These are phyloP conservation scores for Paracoccidioides brasiliensis DNA, from an alignment of 2,329 filamentous ascomycete species.

Conservation along the genomic window DNA sequence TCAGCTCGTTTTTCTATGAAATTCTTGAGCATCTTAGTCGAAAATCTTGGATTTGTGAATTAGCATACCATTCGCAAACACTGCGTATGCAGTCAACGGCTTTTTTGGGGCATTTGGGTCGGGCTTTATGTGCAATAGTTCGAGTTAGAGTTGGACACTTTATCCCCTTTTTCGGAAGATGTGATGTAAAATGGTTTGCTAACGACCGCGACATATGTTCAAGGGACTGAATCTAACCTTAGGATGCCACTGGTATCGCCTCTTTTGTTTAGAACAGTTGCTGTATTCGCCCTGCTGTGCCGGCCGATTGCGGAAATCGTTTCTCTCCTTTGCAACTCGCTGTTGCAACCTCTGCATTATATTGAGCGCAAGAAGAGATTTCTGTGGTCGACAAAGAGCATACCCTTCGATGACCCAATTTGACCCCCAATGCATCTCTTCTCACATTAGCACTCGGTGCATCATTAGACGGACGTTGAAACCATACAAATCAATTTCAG, in stretches of 20 bases:
- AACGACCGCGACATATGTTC: neutral
- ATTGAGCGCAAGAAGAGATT: neutral
- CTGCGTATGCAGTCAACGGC: slow-evolving; percentile 6
- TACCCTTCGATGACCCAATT: slow-evolving; percentile 6
- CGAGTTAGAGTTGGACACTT: neutral
- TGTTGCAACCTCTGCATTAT: slow-evolving; percentile 4
- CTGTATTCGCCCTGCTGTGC: neutral
- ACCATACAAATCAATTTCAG: slow-evolving; percentile 6
- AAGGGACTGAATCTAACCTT: slow-evolving; percentile 5
- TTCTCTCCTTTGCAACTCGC: slow-evolving; percentile 6
- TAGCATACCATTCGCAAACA: slow-evolving; percentile 6
- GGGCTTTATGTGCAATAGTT: neutral
- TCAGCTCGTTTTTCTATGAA: slow-evolving; percentile 6
- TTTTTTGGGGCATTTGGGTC: slow-evolving; percentile 8
- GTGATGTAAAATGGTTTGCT: neutral
- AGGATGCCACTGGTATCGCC: slow-evolving; percentile 7
- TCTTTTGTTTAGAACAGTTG: slow-evolving; percentile 2
- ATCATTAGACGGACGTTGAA: neutral
- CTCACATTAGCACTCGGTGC: neutral
- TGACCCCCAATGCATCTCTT: slow-evolving; percentile 6
- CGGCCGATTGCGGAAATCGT: neutral
- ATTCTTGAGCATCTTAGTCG: neutral
- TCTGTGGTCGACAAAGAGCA: neutral
- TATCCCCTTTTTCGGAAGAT: neutral
- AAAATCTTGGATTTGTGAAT: neutral